These are phyloP conservation scores for Lasiodiplodia theobromae DNA, from an alignment of 2,329 filamentous ascomycete genomes.

Conservation along the genomic window DNA sequence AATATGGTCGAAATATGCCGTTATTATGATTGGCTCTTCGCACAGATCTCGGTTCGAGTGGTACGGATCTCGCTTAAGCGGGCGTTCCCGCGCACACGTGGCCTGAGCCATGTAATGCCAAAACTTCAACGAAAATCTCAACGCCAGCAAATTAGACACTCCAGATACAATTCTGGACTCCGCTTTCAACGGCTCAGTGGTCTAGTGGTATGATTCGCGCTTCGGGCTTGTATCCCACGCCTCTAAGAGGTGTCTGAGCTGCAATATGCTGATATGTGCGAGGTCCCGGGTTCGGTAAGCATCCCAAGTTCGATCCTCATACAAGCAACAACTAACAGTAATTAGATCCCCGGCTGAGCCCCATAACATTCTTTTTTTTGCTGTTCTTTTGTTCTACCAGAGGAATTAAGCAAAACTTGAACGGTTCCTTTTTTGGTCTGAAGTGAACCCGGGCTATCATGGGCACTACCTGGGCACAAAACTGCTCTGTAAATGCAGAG, in stretches of 20 bases:
- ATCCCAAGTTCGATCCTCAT: constrained; percentile 2
- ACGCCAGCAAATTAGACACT: not conserved
- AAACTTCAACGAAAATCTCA: not conserved
- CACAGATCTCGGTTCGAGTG: no score
- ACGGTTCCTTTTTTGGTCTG: not conserved
- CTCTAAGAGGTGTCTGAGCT: not conserved
- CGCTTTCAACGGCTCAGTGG: constrained; percentile 19
- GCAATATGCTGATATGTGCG: not conserved
- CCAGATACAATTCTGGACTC: not conserved
- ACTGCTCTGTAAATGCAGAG: no score
- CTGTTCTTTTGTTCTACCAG: not conserved
- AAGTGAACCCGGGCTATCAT: not conserved
- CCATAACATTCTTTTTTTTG: not conserved
- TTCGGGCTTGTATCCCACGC: not conserved
- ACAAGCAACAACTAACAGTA: not conserved
- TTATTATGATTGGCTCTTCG: no score
- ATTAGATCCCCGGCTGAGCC: constrained; percentile 15
- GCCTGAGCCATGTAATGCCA: not conserved
- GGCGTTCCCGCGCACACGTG: not conserved
- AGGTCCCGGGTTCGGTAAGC: constrained; percentile 23
- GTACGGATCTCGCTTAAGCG: not conserved
- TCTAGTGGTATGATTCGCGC: constrained; percentile 31
- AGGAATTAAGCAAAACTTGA: not conserved
- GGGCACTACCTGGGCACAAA: no score
- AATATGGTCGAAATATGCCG: no score